These are phyloP conservation scores for Lentinula guzmanii DNA, from an alignment of 768 basidiomycete genomes.

Conservation along the genomic window DNA sequence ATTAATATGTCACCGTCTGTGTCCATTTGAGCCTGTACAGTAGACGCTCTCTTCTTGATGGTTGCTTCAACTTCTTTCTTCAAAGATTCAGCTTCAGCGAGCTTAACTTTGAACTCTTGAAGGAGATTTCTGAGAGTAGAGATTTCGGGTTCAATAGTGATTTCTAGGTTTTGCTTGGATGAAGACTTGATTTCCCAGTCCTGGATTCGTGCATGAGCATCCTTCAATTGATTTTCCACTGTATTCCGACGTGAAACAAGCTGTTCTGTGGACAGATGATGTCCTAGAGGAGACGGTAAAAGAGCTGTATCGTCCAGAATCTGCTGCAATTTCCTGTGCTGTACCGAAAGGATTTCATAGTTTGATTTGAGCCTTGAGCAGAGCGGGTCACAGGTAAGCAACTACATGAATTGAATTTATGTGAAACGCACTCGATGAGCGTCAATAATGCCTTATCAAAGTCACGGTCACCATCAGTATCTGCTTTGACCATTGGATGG, in stretches of 20 bases:
- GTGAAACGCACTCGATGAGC: neutral
- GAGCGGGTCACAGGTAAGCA: neutral
- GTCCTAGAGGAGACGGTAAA: neutral
- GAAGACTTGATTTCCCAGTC: neutral
- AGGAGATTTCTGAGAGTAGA: neutral
- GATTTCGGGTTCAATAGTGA: neutral
- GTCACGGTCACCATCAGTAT: too few relatives aligned
- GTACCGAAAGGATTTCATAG: neutral
- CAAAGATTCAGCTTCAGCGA: neutral
- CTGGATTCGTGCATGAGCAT: neutral
- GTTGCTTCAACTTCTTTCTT: neutral
- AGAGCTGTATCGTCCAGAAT: neutral
- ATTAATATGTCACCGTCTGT: neutral
- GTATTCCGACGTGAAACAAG: neutral
- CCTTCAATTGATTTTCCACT: neutral
- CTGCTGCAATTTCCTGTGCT: neutral
- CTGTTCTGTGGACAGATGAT: neutral
- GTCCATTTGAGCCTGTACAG: neutral
- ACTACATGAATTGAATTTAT: too few relatives aligned
- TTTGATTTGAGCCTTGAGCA: neutral
- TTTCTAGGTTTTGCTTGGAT: neutral
- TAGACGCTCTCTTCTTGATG: neutral
- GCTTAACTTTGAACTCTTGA: neutral
- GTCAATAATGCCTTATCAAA: neutral
- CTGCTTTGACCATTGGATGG: neutral